Base-by-base conservation (phyloP, 129 eudicot species). In the Pseudognaphalium luteoalbum region DNA sequence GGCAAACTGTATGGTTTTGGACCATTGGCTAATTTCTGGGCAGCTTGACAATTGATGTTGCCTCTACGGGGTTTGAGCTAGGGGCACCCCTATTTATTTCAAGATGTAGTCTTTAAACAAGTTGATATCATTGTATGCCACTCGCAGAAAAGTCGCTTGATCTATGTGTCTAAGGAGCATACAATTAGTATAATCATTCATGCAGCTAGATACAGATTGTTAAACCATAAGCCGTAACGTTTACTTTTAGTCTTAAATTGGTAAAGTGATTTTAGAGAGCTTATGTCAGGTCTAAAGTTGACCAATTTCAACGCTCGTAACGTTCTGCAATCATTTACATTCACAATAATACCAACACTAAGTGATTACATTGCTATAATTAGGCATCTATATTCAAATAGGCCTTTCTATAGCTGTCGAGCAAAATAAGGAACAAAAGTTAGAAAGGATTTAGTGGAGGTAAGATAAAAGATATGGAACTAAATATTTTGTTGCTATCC, bases 401-500 rank as follows among this genome's bases (percentile, higher is more conserved):
- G 7, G 9, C 52, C 28, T 34, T 66, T 35, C 52, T 66, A 19
- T 37, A 19, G 52, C 5, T 66, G 51, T 17, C n/a, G 29, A 34
- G 51, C 71, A 37, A 34, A 7, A 19, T 5, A 2, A 64, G 39
- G 44, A 64, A 64, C 11, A 32, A 30, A 32, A 3, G 3, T 15
- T 32, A 32, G 39, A 64, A 20, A 64, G 1, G 10, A 32, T 64
- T 14, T 28, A 8, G 21, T 57, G 62, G 1, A 57, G 22, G 17
- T 29, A 21, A 35, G 25, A 61, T 30, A 61, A 6, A 25, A 61
- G 66, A 61, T 2, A 61, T 1, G 6, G 5, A 30, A 28, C 39
- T 62, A 62, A 29, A 7, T 39, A 62, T 66, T 69, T 22, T 69
- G 29, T 63, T 12, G 68, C 41, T 30, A 22, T 63, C n/a, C 68